Base-by-base conservation (phyloP, 192 early-diverging fungal genomes). In the Podila minutissima region DNA sequence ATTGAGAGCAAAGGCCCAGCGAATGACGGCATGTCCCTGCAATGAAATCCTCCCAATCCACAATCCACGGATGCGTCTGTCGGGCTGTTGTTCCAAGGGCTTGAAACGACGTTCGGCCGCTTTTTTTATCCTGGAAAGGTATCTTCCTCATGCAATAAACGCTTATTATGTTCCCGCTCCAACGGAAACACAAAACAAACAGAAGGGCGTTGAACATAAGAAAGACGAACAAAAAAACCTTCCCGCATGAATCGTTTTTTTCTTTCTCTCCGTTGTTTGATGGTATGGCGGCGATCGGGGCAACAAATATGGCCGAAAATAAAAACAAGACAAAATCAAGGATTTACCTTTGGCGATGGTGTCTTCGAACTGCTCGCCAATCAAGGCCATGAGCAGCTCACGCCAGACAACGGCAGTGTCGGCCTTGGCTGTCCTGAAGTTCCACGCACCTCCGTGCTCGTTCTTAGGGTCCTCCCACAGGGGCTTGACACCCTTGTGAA, bases 401-500 rank as follows among this genome's bases (percentile, higher is more conserved):
- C 86, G 75, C 86, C 86, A 87, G 31, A 87, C 84, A 58, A 66
- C 58, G 31, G 82, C 74, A 12, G 86, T 83, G 48, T 87, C 65
- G 32, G 57, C 33, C 70, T 85, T 87, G 65, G 82, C 78, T 38
- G 82, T 82, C 58, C 84, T 76, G 60, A 87, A 87, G 60, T 77
- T 83, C 82, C 84, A 87, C 50, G 86, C 82, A 8, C 86, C 86
- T 72, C 86, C 86, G 41, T 85, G 76, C 70, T 85, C 84, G 69
- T 87, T 87, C 65, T 68, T 74, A n/a, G 86, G 86, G 48, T 87
- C 86, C 62, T 87, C 86, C 86, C 86, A 87, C 62, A 82, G 28
- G 19, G 86, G 86, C 62, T 79, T 82, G 62, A 87, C 79, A 22
- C 84, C 86, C 62, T 73, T 82, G 66, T 83, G 84, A 67, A 87